These are phyloP conservation scores for Crithidia expoeki DNA, from an alignment of 208 protist genomes.

Conservation along the genomic window DNA sequence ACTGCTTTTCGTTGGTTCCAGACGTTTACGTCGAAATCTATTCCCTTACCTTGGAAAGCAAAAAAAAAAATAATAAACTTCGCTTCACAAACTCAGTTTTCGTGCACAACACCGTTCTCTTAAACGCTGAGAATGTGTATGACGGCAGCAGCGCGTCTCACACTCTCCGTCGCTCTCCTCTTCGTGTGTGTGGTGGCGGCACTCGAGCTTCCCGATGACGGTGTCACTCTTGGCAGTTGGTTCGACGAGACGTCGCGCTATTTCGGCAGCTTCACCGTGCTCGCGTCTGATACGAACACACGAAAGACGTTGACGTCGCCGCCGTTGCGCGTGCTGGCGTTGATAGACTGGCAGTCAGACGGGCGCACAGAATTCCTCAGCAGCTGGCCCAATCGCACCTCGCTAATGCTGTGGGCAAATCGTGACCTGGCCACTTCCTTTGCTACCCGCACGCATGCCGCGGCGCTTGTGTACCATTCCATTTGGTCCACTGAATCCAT, in stretches of 20 bases:
- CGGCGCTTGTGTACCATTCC: slow-evolving; percentile 6
- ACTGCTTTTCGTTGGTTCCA: too few species aligned
- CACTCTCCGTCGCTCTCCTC: not conserved
- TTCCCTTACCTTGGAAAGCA: too few species aligned
- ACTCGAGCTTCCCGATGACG: not conserved
- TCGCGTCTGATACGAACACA: slow-evolving; percentile 1
- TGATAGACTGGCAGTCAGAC: slow-evolving; percentile 29
- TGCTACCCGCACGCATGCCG: slow-evolving; percentile 1
- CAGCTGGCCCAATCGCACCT: slow-evolving; percentile 28
- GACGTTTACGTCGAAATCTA: too few species aligned
- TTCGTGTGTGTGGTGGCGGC: not conserved
- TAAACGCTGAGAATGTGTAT: not conserved
- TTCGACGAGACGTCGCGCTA: slow-evolving; percentile 22
- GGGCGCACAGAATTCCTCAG: slow-evolving; percentile 31
- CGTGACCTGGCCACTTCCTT: slow-evolving; percentile 4
- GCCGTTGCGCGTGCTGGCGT: slow-evolving; percentile 25
- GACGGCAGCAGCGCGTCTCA: not conserved
- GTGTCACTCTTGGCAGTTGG: slow-evolving; percentile 21
- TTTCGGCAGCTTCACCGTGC: slow-evolving; percentile 7
- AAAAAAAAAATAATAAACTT: too few species aligned
- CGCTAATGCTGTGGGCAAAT: slow-evolving; percentile 24
- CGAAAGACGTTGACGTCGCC: not conserved
- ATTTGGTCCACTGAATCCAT: slow-evolving; percentile 10
- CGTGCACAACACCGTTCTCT: not conserved
- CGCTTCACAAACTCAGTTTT: too few species aligned